Evolutionary conservation across 768 basidiomycete species (phyloP), one percentile per base, ranked within the genome.

Genomic region (Boletus insuetus): DNA sequence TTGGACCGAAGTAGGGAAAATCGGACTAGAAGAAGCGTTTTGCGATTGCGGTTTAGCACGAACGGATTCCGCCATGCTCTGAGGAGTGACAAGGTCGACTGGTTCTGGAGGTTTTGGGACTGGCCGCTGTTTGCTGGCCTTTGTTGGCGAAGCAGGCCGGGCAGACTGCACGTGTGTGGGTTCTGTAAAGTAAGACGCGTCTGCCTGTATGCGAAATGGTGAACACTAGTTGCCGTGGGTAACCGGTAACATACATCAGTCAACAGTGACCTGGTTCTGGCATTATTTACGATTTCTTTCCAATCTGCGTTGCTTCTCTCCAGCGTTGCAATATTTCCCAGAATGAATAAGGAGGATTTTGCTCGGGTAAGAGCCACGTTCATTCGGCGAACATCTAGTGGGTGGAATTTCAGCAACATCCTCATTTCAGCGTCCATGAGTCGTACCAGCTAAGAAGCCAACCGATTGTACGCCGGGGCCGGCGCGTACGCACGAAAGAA

Each of bases 281-380:
- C 92, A 66, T 98, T 87, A 19, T 74, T 69, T 24, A 97, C 79
- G 44, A 97, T 94, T 29, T 77, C 74, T 54, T 77, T 79, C 95
- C 95, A 98, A 13, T 77, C 83, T 17, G 77, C 74, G 61, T 95
- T 86, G 59, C 93, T 92, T 51, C 94, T 78, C 69, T 94, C 89
- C 6, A 99, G 79, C 2, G 95, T 98, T 8, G 91, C 76, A 13
- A 86, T 87, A 70, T 98, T 86, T 8, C 97, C 97, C 31, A 99
- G 79, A 52, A 99, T 86, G 70, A 94, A 99, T 3, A 99, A 74
- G 11, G 96, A 97, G 8, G 93, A 93, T 64, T 89, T 91, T 3
- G 96, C 93, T 63, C 97, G 86, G n/a, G 96, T 99, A 24, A 99
- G 74, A 29, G 95, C 95, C n/a, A 99, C 96, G 70, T 99, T 98